Percentiles rank a stretch among this genome's conserved stretches.
Evolutionary conservation across 208 protist species (phyloP).

Genomic region (Crithidia bombi): DNA sequence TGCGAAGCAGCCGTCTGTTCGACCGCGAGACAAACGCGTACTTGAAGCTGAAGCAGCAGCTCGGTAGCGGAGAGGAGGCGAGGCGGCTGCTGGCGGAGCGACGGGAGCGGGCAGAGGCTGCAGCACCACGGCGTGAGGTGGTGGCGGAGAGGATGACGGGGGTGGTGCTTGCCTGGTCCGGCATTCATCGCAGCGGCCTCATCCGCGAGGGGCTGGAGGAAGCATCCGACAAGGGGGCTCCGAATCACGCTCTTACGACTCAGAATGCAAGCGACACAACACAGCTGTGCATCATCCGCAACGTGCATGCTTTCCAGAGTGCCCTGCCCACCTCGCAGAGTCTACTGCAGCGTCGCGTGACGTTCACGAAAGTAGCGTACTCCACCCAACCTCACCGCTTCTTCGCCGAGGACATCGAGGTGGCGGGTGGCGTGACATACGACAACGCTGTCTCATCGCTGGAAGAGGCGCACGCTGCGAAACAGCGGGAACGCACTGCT

Average conservation of each 20-base stretch:
- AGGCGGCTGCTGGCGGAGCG: conserved; percentile 45
- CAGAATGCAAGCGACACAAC: too few species aligned
- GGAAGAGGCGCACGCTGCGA: conserved; percentile 47
- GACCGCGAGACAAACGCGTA: conserved; percentile 67
- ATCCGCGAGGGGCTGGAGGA: conserved; percentile 54
- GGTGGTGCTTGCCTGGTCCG: conserved; percentile 74
- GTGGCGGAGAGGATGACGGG: conserved; percentile 39
- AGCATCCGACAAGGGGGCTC: background rate
- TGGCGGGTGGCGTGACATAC: conserved; percentile 55
- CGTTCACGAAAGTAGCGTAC: conserved; percentile 77
- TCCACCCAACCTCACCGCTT: conserved; percentile 46
- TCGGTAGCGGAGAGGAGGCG: conserved; percentile 58
- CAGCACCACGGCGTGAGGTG: conserved; percentile 40
- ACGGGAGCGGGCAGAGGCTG: conserved; percentile 25
- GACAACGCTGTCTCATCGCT: conserved; percentile 45
- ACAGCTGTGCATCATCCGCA: conserved; percentile 83
- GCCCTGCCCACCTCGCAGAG: conserved; percentile 75
- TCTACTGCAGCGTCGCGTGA: conserved; percentile 65
- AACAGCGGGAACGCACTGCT: conserved; percentile 38
- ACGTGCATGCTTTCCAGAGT: conserved; percentile 78
- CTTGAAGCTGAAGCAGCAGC: conserved; percentile 49
- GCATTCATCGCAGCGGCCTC: conserved; percentile 79
- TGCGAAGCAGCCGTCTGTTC: conserved; percentile 74
- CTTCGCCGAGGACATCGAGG: conserved; percentile 80
- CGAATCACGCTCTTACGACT: too few species aligned